Base-by-base conservation (phyloP, 1,139 yeast species). In the Scheffersomyces quercinus region DNA sequence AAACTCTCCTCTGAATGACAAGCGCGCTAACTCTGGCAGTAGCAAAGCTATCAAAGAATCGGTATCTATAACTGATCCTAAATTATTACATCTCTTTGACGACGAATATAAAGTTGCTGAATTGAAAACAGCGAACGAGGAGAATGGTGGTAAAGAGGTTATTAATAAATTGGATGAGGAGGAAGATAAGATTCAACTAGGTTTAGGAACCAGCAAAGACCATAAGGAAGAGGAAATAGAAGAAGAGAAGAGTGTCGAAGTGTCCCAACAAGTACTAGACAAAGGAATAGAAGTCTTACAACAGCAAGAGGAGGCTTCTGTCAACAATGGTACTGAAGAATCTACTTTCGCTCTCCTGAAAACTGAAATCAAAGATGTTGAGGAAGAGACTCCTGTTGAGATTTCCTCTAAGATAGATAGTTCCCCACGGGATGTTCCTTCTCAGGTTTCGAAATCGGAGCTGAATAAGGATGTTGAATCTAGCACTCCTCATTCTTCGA, bases 41-140 rank as follows among this genome's bases (percentile, higher is more conserved):
- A 10, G 26, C 16, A 20, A 20, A 3, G n/a, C 13, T 26, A 24
- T 10, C 11, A 28, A 36, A 35, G 28, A 16, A 24, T n/a, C 38
- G 10, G 13, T 32, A 9, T 32, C 40, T 9, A 47, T 46, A 29
- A 49, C 51, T 5, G 51, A 51, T 30, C 42, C 47, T 2, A 52
- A 52, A 32, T 40, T 52, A 34, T 39, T 41, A 15, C 52, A 51
- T 41, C 42, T 53, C 10, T 53, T 53, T 43, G 56, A 53, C 34
- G 56, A 53, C 30, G 56, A 52, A 13, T 43, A 46, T 11, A 46
- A 44, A 6, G 16, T 14, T 9, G 35, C 5, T 16, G 29, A 30
- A n/a, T 7, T 12, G 5, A 32, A 20, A 14, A 24, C 14, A 33
- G 32, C n/a, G 30, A 31, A 5, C 12, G 32, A 12, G 16, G 16